These are phyloP conservation scores for Hymenochaete sp. DNA, from an alignment of 1,284 basidiomycete species.

Conservation along the genomic window DNA sequence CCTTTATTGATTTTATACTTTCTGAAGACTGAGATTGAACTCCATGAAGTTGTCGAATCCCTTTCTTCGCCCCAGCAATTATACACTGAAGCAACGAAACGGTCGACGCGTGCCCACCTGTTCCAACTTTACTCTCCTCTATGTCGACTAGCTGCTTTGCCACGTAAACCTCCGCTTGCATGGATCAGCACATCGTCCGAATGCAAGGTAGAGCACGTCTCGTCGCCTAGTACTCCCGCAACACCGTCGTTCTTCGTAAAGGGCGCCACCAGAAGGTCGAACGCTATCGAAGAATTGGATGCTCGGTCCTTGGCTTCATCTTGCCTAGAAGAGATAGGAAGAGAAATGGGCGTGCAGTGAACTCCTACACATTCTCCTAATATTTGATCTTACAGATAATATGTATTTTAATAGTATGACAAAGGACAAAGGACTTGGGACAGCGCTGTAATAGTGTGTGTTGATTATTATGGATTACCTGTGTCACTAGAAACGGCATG, in stretches of 20 bases:
- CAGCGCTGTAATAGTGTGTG: too few species aligned
- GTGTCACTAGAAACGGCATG: too few species aligned
- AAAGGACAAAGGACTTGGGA: too few species aligned
- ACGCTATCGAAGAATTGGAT: conserved; percentile 44
- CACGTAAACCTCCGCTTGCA: conserved; percentile 55
- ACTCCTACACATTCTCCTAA: too few species aligned
- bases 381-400: not conserved
- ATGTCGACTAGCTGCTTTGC: conserved; percentile 68
- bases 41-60: conserved; percentile 5
- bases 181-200: conserved; percentile 40
- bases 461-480: too few species aligned
- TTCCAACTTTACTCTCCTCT: conserved; percentile 78
- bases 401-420: not conserved
- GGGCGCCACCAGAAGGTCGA: conserved; percentile 18
- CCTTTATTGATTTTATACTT: not conserved
- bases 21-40: not conserved
- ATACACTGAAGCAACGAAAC: conserved; percentile 52
- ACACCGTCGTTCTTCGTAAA: conserved; percentile 6
- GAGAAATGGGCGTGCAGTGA: conserved; percentile 38
- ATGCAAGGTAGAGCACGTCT: conserved; percentile 10
- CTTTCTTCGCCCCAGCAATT: conserved; percentile 44
- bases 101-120: conserved; percentile 70
- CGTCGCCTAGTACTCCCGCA: not conserved
- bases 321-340: conserved; percentile 65
- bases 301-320: conserved; percentile 58